phyloP scores from a whole-genome alignment of 1,139 yeast species.

The Debaryomycetaceae sp. region DNA sequence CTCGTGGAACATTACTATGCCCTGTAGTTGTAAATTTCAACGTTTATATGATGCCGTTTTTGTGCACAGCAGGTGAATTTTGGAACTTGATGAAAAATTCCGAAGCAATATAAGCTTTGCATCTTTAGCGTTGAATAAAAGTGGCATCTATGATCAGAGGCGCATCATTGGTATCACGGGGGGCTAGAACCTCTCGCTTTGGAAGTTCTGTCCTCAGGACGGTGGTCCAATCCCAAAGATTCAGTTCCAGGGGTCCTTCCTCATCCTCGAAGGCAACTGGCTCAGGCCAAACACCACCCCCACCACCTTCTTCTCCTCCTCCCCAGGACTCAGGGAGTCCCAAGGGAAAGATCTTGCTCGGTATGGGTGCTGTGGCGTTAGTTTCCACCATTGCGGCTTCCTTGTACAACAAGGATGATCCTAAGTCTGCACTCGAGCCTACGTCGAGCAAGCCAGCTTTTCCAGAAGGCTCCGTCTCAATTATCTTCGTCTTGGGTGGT shows the following conservation, averaged over 20 bases:
- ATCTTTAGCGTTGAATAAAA: background rate
- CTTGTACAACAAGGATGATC: slow-evolving; percentile 41
- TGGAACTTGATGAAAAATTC: background rate
- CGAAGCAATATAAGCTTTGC: background rate
- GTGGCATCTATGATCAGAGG: background rate
- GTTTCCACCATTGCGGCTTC: slow-evolving; percentile 48
- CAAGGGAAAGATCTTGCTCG: slow-evolving; percentile 24
- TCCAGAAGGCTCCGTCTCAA: slow-evolving; percentile 62
- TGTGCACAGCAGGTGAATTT: background rate
- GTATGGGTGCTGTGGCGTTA: slow-evolving; percentile 36
- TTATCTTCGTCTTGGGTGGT: slow-evolving; percentile 84
- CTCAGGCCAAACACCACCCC: slow-evolving; percentile 10
- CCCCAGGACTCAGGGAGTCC: slow-evolving; percentile 6
- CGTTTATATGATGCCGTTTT: background rate
- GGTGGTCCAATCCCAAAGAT: background rate
- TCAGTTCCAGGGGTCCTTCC: background rate
- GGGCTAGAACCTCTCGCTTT: background rate
- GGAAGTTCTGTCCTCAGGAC: background rate
- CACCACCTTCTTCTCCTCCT: slow-evolving; percentile 17
- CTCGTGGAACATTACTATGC: too few relatives aligned
- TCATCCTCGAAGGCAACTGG: slow-evolving; percentile 10
- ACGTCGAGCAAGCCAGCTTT: slow-evolving; percentile 36
- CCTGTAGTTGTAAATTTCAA: too few relatives aligned
- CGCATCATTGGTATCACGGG: background rate
- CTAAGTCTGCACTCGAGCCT: slow-evolving; percentile 48